Conservation (phyloP, 2,329 filamentous ascomycete genomes). For the Madurella mycetomatis region DNA sequence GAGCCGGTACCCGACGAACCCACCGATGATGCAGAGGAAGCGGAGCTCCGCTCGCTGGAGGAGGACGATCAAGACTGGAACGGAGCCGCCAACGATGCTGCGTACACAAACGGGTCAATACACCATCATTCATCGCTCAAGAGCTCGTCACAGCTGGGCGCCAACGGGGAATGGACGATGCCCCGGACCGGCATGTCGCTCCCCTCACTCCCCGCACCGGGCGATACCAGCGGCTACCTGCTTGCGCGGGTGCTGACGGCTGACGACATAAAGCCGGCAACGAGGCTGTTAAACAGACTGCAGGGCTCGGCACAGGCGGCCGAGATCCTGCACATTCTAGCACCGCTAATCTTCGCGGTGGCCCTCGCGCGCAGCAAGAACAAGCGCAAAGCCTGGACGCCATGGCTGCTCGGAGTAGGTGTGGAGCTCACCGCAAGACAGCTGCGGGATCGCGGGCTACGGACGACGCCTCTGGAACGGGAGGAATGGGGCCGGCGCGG, state of each 20-base stretch:
- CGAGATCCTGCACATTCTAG: conserved; percentile 86
- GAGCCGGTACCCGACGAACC: conserved; percentile 66
- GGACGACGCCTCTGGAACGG: conserved; percentile 80
- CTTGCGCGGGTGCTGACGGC: conserved; percentile 87
- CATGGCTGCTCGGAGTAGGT: conserved; percentile 81
- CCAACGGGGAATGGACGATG: conserved; percentile 70
- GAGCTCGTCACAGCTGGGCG: conserved; percentile 11
- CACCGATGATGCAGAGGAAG: conserved; percentile 48
- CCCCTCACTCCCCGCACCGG: conserved; percentile 73
- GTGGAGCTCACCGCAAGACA: conserved; percentile 89
- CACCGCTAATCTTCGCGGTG: conserved; percentile 80
- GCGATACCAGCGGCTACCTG: conserved; percentile 82
- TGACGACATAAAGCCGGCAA: conserved; percentile 92
- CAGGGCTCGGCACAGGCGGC: conserved; percentile 70
- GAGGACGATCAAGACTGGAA: conserved; percentile 55
- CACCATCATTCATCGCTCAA: conserved; percentile 9
- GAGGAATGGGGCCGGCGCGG: conserved; percentile 86
- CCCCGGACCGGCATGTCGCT: conserved; percentile 86
- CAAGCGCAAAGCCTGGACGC: conserved; percentile 68
- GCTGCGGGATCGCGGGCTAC: conserved; percentile 66
- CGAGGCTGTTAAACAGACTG: conserved; percentile 76
- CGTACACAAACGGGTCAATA: conserved; percentile 15
- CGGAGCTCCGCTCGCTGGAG: conserved; percentile 44
- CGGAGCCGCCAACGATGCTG: conserved; percentile 9
- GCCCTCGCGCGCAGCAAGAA: conserved; percentile 70